These are phyloP conservation scores for Dendrothele bispora DNA, from an alignment of 768 basidiomycete species.

Conservation along the genomic window DNA sequence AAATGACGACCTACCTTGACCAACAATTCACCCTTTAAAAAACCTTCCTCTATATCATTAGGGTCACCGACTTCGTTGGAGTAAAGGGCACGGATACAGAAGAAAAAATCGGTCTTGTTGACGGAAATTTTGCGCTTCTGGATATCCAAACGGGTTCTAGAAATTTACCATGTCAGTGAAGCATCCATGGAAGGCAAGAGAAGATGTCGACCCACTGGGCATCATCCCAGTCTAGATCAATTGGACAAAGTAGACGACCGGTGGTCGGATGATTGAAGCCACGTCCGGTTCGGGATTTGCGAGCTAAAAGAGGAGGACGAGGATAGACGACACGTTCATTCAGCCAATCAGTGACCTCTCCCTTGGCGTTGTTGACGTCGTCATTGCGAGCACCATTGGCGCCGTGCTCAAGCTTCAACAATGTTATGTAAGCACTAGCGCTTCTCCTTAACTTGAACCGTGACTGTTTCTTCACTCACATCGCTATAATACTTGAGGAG, in stretches of 20 bases:
- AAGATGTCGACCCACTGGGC: slow-evolving; percentile 4
- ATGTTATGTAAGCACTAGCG: too few species aligned
- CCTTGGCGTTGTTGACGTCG: slow-evolving; percentile 18
- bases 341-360: slow-evolving; percentile 21
- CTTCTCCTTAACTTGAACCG: slow-evolving; percentile 13
- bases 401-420: slow-evolving; percentile 24
- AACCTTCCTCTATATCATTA: slow-evolving; percentile 10
- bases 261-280: slow-evolving; percentile 19
- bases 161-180: too few species aligned
- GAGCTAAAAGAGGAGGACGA: slow-evolving; percentile 1
- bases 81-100: slow-evolving; percentile 12
- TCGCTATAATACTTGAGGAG: background rate
- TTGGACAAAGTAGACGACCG: slow-evolving; percentile 17
- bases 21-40: slow-evolving; percentile 16
- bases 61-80: slow-evolving; percentile 7
- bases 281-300: background rate
- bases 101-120: slow-evolving; percentile 16
- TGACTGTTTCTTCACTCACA: slow-evolving; percentile 4
- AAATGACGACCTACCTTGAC: slow-evolving; percentile 13
- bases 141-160: slow-evolving; percentile 10
- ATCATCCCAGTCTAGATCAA: slow-evolving; percentile 19
- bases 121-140: slow-evolving; percentile 14
- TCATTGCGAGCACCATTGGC: slow-evolving; percentile 21
- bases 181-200: slow-evolving; percentile 2
- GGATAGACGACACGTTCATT: slow-evolving; percentile 6